Evolutionary conservation across 192 early-diverging fungal species (phyloP).

Genomic region (Backusella tarrabulga): DNA sequence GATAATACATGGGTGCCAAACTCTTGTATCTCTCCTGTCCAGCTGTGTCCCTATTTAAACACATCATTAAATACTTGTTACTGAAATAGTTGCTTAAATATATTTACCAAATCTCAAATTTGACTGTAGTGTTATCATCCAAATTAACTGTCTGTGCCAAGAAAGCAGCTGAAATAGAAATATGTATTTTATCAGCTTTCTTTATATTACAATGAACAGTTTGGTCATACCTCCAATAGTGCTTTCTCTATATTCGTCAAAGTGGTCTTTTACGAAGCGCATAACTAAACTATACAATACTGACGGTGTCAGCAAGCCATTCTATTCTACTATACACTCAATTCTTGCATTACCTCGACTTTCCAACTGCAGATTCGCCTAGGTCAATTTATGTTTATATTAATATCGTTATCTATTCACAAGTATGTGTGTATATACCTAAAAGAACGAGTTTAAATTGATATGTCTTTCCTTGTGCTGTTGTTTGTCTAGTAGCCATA

Average conservation of each 20-base stretch:
- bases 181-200: background rate
- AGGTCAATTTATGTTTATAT: background rate
- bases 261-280: conserved; percentile 91
- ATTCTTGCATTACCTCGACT: conserved; percentile 54
- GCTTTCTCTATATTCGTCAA: conserved; percentile 91
- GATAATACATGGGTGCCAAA: conserved; percentile 75
- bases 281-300: conserved; percentile 60
- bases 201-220: background rate
- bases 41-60: conserved; percentile 61
- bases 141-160: conserved; percentile 80
- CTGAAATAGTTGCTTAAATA: background rate
- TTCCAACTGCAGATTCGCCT: conserved; percentile 68
- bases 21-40: conserved; percentile 75
- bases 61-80: background rate
- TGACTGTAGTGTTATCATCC: conserved; percentile 83
- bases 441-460: conserved; percentile 96
- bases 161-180: conserved; percentile 51
- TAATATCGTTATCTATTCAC: background rate
- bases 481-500: conserved; percentile 20
- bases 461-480: conserved; percentile 61
- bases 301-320: background rate
- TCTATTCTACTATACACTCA: background rate
- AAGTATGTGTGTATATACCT: conserved; percentile 49
- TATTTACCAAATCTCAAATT: conserved; percentile 88
- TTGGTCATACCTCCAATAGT: conserved; percentile 78